Percentiles rank a stretch among this genome's conserved stretches.
phyloP scores from a whole-genome alignment of 208 protist genomes.

The Crithidia acanthocephali region DNA sequence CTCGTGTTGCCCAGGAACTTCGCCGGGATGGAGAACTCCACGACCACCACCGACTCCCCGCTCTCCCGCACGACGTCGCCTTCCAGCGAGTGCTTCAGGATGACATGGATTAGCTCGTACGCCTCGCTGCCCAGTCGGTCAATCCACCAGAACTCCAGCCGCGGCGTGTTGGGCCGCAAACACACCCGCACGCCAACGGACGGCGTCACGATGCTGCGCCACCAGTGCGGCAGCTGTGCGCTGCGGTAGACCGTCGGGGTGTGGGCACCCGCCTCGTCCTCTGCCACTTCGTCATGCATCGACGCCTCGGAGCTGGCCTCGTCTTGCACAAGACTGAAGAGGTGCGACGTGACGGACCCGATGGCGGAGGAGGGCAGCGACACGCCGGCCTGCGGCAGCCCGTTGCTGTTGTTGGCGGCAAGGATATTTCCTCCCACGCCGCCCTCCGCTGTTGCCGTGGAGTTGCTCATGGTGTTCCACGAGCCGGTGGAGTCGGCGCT shows the following conservation, averaged over 20 bases:
- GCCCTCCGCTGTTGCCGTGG: background rate
- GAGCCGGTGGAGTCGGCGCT: background rate
- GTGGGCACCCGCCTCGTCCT: conserved; percentile 28
- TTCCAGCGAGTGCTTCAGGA: conserved; percentile 25
- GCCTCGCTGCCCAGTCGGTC: conserved; percentile 41
- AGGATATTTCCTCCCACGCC: background rate
- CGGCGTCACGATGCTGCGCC: conserved; percentile 36
- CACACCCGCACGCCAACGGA: conserved; percentile 20
- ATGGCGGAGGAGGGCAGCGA: conserved; percentile 5
- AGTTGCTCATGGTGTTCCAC: background rate
- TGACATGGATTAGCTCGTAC: conserved; percentile 24
- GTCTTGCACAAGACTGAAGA: conserved; percentile 2
- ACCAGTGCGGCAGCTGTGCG: conserved; percentile 32
- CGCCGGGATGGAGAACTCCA: conserved; percentile 26
- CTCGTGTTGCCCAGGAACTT: conserved; percentile 14
- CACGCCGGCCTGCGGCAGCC: background rate
- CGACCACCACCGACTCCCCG: conserved; percentile 26
- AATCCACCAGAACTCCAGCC: conserved; percentile 40
- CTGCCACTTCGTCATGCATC: conserved; percentile 6
- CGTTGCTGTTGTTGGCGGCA: background rate
- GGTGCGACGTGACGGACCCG: conserved; percentile 9
- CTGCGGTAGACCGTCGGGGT: conserved; percentile 33
- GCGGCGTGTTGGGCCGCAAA: conserved; percentile 18
- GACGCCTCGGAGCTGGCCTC: background rate
- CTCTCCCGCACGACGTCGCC: conserved; percentile 25